These are phyloP conservation scores for Alectoria sarmentosa DNA, from an alignment of 495 filamentous ascomycete genomes.

Conservation along the genomic window DNA sequence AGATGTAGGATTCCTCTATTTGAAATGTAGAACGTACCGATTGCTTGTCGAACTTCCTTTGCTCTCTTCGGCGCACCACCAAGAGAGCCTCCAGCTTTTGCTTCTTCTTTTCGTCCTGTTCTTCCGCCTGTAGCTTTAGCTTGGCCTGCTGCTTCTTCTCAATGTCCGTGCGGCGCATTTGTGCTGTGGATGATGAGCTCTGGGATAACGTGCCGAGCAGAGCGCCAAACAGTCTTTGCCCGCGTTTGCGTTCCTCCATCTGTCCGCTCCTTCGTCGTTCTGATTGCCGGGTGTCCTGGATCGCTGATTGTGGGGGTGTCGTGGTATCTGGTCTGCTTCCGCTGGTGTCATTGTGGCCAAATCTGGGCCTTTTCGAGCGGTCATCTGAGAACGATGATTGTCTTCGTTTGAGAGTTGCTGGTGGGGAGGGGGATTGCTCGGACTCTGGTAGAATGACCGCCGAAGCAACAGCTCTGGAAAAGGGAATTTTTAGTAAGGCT, in stretches of 20 bases:
- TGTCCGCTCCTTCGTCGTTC: constrained; percentile 43
- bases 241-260: constrained; percentile 78
- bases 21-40: constrained; percentile 47
- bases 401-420: constrained; percentile 45
- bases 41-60: constrained; percentile 66
- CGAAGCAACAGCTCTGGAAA: constrained; percentile 50
- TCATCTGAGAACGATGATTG: constrained; percentile 50
- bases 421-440: constrained; percentile 28
- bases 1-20: not conserved
- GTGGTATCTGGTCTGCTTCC: constrained; percentile 19
- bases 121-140: constrained; percentile 63
- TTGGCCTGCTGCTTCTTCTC: constrained; percentile 85
- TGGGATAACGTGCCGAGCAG: constrained; percentile 83
- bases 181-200: constrained; percentile 57
- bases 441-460: constrained; percentile 57
- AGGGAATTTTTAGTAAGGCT: constrained; percentile 1
- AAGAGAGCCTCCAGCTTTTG: constrained; percentile 54
- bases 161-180: constrained; percentile 78
- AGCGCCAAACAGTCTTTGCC: constrained; percentile 83
- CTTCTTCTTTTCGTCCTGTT: constrained; percentile 61
- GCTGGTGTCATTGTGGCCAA: constrained; percentile 34
- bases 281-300: constrained; percentile 30
- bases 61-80: constrained; percentile 55
- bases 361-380: constrained; percentile 49
- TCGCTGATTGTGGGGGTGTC: constrained; percentile 17